A percentile compares a stretch with the other conserved stretches of the same genome.
These are phyloP conservation scores for Rhodotorula sp. DNA, from an alignment of 1,284 basidiomycete species.

Conservation along the genomic window DNA sequence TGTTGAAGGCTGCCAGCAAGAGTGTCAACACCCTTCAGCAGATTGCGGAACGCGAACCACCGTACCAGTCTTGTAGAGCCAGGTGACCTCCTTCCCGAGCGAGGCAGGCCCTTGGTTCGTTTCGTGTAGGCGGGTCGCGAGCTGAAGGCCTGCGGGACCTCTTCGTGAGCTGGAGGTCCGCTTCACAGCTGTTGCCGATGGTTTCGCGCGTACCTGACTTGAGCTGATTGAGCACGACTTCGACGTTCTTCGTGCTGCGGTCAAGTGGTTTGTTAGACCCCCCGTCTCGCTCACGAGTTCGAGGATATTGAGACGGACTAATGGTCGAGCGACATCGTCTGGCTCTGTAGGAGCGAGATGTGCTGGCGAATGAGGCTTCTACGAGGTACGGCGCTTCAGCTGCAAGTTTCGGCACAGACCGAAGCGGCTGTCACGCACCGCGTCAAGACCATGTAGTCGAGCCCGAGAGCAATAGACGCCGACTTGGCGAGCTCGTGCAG, in stretches of 20 bases:
- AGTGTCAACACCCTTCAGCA: no score
- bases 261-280: neutral
- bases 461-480: neutral
- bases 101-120: neutral
- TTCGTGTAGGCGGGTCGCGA: conserved; percentile 1
- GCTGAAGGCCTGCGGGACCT: neutral
- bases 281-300: no score
- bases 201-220: neutral
- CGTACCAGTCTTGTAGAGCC: conserved; percentile 25
- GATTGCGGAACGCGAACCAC: neutral
- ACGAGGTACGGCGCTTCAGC: no score
- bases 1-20: conserved; percentile 15
- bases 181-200: no score
- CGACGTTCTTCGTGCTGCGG: neutral
- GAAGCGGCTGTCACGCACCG: neutral
- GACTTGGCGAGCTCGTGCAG: neutral
- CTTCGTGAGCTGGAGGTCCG: rapidly evolving
- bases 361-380: neutral
- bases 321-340: neutral
- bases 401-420: neutral
- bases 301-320: neutral
- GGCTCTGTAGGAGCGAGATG: neutral
- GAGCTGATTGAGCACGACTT: neutral
- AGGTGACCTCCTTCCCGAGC: conserved; percentile 18
- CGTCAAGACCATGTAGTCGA: conserved; percentile 6